Evolutionary conservation across 2,329 filamentous ascomycete genomes (phyloP).

Genomic region (Fusarium sp.): DNA sequence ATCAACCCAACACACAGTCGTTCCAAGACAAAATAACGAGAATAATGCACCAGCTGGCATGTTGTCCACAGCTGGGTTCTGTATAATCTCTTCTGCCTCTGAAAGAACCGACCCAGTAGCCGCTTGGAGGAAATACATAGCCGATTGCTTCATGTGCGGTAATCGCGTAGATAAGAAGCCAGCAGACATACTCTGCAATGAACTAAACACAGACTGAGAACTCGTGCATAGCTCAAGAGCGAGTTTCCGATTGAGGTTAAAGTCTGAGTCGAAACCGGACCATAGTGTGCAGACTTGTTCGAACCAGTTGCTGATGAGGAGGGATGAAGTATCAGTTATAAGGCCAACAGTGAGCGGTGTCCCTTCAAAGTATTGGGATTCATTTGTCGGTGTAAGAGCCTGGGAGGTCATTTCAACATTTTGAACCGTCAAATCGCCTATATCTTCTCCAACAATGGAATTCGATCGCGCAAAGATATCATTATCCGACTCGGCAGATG

Average conservation of each 20-base stretch:
- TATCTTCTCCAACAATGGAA: background rate
- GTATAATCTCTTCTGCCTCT: constrained; percentile 48
- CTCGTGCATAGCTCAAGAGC: constrained; percentile 53
- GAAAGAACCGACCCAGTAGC: constrained; percentile 51
- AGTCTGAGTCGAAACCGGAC: constrained; percentile 55
- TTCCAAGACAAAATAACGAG: constrained; percentile 55
- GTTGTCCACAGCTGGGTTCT: constrained; percentile 23
- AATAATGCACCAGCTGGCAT: constrained; percentile 53
- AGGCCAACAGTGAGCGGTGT: constrained; percentile 36
- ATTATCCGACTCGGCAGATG: constrained; percentile 25
- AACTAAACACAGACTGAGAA: constrained; percentile 53
- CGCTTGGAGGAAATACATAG: constrained; percentile 49
- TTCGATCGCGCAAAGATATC: constrained; percentile 25
- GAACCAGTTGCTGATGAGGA: constrained; percentile 55
- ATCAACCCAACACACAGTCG: constrained; percentile 56
- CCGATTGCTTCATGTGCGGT: constrained; percentile 52
- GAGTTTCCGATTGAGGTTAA: constrained; percentile 54
- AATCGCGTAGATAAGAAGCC: constrained; percentile 51
- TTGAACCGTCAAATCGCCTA: constrained; percentile 2
- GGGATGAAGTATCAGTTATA: constrained; percentile 47
- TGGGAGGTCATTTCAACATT: constrained; percentile 15
- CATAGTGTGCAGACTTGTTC: constrained; percentile 55
- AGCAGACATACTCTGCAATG: constrained; percentile 57
- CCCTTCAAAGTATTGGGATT: constrained; percentile 22
- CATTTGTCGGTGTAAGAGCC: constrained; percentile 10